These are phyloP conservation scores for Paraconiothyrium brasiliense DNA, from an alignment of 2,329 filamentous ascomycete genomes.

Conservation along the genomic window DNA sequence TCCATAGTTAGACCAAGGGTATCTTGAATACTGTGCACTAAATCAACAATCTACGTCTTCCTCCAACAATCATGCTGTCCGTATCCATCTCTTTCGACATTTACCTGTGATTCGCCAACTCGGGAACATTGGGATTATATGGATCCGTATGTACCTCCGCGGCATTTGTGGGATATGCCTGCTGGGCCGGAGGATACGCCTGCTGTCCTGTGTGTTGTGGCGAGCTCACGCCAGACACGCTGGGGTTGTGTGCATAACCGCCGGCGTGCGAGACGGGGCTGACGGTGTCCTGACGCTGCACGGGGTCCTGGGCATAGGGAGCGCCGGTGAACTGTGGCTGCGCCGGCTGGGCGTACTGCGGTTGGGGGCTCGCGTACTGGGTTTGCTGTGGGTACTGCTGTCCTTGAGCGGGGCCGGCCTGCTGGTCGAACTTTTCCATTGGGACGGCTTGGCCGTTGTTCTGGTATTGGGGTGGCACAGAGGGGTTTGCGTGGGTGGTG, in stretches of 20 bases:
- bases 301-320: slow-evolving; percentile 20
- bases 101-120: slow-evolving; percentile 8
- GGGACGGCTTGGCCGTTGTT: slow-evolving; percentile 15
- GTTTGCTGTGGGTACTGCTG: neutral
- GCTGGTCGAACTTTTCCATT: slow-evolving; percentile 22
- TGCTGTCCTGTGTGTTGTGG: slow-evolving; percentile 16
- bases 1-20: too few relatives aligned
- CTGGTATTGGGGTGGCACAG: slow-evolving; percentile 17
- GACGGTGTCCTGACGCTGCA: slow-evolving; percentile 21
- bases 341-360: slow-evolving; percentile 16
- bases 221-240: slow-evolving; percentile 10
- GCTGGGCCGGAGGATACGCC: slow-evolving; percentile 4
- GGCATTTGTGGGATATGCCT: slow-evolving; percentile 11
- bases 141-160: slow-evolving; percentile 11
- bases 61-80: too few relatives aligned
- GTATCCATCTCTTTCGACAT: too few relatives aligned
- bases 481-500: neutral
- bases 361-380: slow-evolving; percentile 12
- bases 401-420: neutral
- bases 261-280: slow-evolving; percentile 20
- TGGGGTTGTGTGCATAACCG: slow-evolving; percentile 6
- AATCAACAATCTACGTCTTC: too few relatives aligned
- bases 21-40: too few relatives aligned
- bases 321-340: slow-evolving; percentile 12
- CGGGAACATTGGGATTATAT: slow-evolving; percentile 12